Evolutionary conservation across 495 filamentous ascomycete species (phyloP).

Genomic region (Rhypophila decipiens): DNA sequence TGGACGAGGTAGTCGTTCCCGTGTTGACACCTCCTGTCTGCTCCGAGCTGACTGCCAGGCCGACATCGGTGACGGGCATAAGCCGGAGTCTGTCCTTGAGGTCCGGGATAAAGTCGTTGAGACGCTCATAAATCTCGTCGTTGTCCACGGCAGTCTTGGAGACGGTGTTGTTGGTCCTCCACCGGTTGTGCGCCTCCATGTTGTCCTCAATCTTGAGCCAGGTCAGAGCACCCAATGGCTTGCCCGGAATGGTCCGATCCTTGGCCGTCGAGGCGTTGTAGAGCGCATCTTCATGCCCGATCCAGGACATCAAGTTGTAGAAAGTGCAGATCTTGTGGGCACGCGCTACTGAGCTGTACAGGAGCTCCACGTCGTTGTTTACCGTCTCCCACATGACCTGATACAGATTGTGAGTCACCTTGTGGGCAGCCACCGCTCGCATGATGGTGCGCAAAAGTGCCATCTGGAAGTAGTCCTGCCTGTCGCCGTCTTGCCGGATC

Average conservation of each 20-base stretch:
- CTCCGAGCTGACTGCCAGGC: background rate
- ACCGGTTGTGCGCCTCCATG: constrained; percentile 45
- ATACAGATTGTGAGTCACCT: constrained; percentile 5
- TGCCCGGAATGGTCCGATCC: constrained; percentile 38
- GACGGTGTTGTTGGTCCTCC: constrained; percentile 40
- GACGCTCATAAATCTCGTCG: constrained; percentile 4
- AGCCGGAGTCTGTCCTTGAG: background rate
- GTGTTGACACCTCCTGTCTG: too few species aligned
- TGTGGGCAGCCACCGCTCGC: constrained; percentile 26
- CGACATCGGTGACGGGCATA: background rate
- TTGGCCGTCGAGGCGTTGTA: constrained; percentile 30
- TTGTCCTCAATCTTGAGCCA: constrained; percentile 50
- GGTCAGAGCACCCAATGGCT: constrained; percentile 35
- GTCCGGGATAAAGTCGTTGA: background rate
- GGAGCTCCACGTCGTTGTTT: constrained; percentile 31
- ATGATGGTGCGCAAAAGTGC: constrained; percentile 24
- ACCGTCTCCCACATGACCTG: constrained; percentile 48
- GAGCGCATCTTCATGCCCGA: constrained; percentile 39
- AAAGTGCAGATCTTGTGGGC: constrained; percentile 51
- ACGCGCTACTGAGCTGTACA: constrained; percentile 48
- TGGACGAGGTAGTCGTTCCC: background rate
- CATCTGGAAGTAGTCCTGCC: constrained; percentile 34
- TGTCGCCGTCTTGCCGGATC: constrained; percentile 26
- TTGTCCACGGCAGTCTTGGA: constrained; percentile 8
- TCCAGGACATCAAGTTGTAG: constrained; percentile 49